A percentile compares a stretch with the other conserved stretches of the same genome.
Evolutionary conservation across 2,329 filamentous ascomycete genomes (phyloP).

Genomic region (Didymella arachidicola): DNA sequence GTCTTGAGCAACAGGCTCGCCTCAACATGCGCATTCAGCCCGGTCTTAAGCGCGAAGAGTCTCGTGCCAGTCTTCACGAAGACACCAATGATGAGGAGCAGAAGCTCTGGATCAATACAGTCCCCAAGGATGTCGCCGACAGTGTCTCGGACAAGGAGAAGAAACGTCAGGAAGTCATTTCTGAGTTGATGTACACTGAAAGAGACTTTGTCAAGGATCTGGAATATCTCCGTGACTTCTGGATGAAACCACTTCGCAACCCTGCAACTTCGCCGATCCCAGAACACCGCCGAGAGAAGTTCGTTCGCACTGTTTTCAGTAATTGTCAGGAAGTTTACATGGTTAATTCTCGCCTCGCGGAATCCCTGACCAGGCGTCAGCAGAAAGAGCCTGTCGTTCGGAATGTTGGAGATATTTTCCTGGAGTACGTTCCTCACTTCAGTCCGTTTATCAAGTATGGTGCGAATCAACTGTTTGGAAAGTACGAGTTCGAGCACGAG

Average conservation of each 20-base stretch:
- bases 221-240: conserved; percentile 97
- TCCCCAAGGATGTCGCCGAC: conserved; percentile 92
- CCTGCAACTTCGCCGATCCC: conserved; percentile 81
- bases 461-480: conserved; percentile 92
- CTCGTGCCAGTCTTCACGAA: conserved; percentile 78
- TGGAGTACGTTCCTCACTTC: conserved; percentile 90
- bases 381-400: conserved; percentile 88
- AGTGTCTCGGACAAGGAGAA: conserved; percentile 89
- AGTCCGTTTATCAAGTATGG: conserved; percentile 97
- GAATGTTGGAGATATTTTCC: conserved; percentile 91
- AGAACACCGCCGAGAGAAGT: conserved; percentile 83
- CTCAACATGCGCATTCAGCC: conserved; percentile 93
- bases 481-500: conserved; percentile 98
- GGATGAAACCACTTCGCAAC: conserved; percentile 88
- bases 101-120: conserved; percentile 99
- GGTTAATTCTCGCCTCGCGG: conserved; percentile 88
- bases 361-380: conserved; percentile 86
- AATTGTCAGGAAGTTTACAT: conserved; percentile 95
- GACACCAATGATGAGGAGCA: conserved; percentile 93
- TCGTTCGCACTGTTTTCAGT: conserved; percentile 92
- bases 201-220: conserved; percentile 98
- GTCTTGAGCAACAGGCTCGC: conserved; percentile 92
- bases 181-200: conserved; percentile 98
- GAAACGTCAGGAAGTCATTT: conserved; percentile 98
- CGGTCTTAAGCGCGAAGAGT: conserved; percentile 77